Percentiles rank a stretch among this genome's conserved stretches.
Evolutionary conservation across 2,329 filamentous ascomycete species (phyloP).

Genomic region (Fusarium sp.): DNA sequence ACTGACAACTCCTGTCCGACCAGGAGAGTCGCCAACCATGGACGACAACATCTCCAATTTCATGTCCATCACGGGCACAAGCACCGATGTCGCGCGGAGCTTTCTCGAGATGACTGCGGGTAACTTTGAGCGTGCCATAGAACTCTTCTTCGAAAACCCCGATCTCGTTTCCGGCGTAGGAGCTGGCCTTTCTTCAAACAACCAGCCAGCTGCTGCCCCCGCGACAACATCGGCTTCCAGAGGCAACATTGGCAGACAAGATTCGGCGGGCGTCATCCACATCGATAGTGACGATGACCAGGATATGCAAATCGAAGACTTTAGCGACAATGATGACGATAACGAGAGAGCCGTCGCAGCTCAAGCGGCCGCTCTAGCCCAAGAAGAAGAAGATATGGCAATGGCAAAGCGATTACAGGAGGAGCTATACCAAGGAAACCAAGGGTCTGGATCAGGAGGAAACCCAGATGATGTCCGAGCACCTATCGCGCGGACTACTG

Average conservation of each 20-base stretch:
- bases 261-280: constrained; percentile 62
- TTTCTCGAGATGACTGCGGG: constrained; percentile 87
- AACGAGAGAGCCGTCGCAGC: constrained; percentile 52
- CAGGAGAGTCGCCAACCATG: constrained; percentile 54
- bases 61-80: constrained; percentile 79
- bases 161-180: constrained; percentile 63
- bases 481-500: constrained; percentile 88
- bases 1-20: background rate
- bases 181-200: constrained; percentile 42
- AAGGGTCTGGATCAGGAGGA: constrained; percentile 46
- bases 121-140: constrained; percentile 84
- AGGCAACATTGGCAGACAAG: constrained; percentile 44
- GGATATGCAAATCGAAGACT: constrained; percentile 50
- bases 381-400: constrained; percentile 88
- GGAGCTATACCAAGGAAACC: constrained; percentile 76
- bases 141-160: constrained; percentile 89
- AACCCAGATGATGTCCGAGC: constrained; percentile 76
- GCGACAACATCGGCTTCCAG: constrained; percentile 41
- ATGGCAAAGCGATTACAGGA: constrained; percentile 93
- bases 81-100: constrained; percentile 76
- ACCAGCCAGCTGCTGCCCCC: background rate
- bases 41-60: constrained; percentile 81
- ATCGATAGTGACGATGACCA: constrained; percentile 59
- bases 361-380: constrained; percentile 55
- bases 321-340: constrained; percentile 50